Base-by-base conservation (phyloP, 805 yeast genomes). In the Brettanomyces bruxellensis region DNA sequence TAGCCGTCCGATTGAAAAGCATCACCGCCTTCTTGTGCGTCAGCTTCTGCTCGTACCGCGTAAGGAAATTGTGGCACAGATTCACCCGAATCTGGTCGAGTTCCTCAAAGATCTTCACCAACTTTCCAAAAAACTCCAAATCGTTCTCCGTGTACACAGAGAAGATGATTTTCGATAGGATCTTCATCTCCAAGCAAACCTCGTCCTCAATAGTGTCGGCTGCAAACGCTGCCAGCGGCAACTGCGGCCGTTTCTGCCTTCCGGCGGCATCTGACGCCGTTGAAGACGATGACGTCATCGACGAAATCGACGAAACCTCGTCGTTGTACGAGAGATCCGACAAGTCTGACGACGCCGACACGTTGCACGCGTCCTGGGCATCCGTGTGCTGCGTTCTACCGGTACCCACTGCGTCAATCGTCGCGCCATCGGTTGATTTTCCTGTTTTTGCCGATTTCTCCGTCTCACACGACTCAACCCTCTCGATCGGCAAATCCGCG, bases 91-190 rank as follows among this genome's bases (percentile, higher is more conserved):
- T 69, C 47, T 78, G 78, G 53, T 82, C 82, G 51, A 85, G 64
- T 41, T 76, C 74, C 38, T 71, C 65, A 60, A 78, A 83, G 37
- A 82, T 67, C 12, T 59, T 62, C 2, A 72, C 64, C 51, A 85
- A 68, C 51, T 78, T 79, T 48, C 72, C 70, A 64, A 76, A 82
- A 40, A 82, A 69, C n/a, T 73, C 66, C 52, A 79, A 81, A 57
- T 84, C 86, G 39, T 86, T 84, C 52, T 78, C 75, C 0, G 90
- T 78, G 63, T 84, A 85, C 55, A 83, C 69, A 0, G 86, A 78
- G 62, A 75, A 84, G 43, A 83, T 75, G 53, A 83, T 86, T 7
- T 83, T 72, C 12, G 79, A 70, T 45, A 85, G 64, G 41, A 80
- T 72, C 22, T 75, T 70, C 51, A 83, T 62, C 2, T 83, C 73